A percentile compares a stretch with the other conserved stretches of the same genome.
Conservation (phyloP, 2,329 filamentous ascomycete genomes). For the Fusarium humuli region DNA sequence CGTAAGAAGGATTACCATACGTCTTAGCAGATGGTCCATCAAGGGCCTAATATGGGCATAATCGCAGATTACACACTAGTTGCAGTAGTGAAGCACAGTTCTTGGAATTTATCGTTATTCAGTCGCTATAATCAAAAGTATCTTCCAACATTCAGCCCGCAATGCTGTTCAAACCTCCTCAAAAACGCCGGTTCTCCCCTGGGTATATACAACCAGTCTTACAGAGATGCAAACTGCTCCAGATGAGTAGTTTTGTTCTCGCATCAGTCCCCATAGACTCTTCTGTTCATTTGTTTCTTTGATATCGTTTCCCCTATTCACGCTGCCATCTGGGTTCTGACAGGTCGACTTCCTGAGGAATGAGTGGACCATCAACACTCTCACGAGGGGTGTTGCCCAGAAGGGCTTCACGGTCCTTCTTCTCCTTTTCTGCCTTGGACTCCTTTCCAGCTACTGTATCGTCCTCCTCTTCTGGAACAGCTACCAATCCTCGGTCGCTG, state of each 20-base stretch:
- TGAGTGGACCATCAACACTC: constrained; percentile 37
- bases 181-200: constrained; percentile 42
- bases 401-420: constrained; percentile 48
- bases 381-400: constrained; percentile 42
- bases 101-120: not conserved
- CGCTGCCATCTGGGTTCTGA: constrained; percentile 46
- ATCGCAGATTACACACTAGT: not conserved
- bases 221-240: constrained; percentile 32
- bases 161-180: constrained; percentile 6
- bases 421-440: constrained; percentile 28
- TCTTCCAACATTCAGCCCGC: constrained; percentile 18
- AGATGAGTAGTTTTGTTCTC: constrained; percentile 13
- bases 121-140: constrained; percentile 5
- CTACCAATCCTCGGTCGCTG: constrained; percentile 53
- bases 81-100: not conserved
- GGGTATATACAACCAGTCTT: constrained; percentile 45
- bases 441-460: constrained; percentile 35
- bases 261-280: constrained; percentile 9
- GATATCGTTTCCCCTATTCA: constrained; percentile 1
- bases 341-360: constrained; percentile 46
- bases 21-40: not conserved
- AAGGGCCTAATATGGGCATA: not conserved
- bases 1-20: not conserved
- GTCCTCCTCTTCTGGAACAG: constrained; percentile 56
- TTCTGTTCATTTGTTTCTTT: not conserved